phyloP scores from a whole-genome alignment of 2,329 filamentous ascomycete species.

The Helicocarpus griseus region DNA sequence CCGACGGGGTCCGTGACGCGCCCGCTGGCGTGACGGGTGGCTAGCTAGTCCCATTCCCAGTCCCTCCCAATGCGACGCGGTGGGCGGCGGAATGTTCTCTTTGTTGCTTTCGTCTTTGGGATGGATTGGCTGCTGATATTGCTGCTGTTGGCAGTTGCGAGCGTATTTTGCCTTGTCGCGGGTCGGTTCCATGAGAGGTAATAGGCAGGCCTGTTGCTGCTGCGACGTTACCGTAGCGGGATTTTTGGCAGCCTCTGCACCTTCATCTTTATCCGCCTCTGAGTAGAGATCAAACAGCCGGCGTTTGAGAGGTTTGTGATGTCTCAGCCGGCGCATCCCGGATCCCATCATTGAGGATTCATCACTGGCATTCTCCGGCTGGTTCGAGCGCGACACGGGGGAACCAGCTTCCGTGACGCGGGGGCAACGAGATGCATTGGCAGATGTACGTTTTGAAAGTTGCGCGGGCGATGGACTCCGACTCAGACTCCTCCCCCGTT shows the following conservation, averaged over 20 bases:
- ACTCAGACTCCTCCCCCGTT: too few relatives aligned
- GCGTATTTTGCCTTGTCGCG: too few relatives aligned
- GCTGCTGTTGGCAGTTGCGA: too few relatives aligned
- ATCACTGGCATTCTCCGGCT: neutral
- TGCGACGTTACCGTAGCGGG: too few relatives aligned
- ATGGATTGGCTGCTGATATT: too few relatives aligned
- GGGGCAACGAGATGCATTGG: neutral
- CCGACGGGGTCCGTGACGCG: neutral
- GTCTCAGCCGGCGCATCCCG: too few relatives aligned
- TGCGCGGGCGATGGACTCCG: neutral
- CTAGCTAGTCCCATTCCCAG: too few relatives aligned
- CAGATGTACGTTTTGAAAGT: neutral
- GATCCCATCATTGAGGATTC: neutral
- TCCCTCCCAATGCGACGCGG: neutral
- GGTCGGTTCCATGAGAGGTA: too few relatives aligned
- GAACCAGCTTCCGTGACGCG: neutral
- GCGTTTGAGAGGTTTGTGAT: neutral
- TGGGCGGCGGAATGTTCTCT: neutral
- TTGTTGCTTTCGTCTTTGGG: neutral
- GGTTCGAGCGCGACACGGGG: too few relatives aligned
- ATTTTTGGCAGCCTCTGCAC: too few relatives aligned
- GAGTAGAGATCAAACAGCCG: neutral
- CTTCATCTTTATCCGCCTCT: neutral
- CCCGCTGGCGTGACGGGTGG: neutral
- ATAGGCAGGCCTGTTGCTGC: too few relatives aligned